Base-by-base conservation (phyloP, 75 land plant species). In the Pinus tabuliformis region DNA sequence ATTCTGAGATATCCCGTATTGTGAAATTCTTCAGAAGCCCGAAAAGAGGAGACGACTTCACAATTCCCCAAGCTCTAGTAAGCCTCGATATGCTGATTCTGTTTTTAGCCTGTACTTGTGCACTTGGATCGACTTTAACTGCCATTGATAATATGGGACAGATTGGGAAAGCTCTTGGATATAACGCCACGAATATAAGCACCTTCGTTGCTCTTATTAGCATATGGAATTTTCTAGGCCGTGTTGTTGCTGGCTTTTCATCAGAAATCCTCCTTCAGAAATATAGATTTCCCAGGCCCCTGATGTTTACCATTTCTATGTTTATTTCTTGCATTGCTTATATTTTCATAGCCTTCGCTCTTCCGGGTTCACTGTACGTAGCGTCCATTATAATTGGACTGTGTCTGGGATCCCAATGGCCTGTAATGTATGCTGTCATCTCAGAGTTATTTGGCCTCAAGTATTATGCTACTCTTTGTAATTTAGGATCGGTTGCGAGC, bases 361-460 rank as follows among this genome's bases (percentile, higher is more conserved):
- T 74, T 14, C 84, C 83, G 3, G 77, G 80, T 2, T 74, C 82
- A 7, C 68, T 90, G 64, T 90, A 87, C 62, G 73, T 83, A 5
- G 89, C 89, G 1, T 90, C 92, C 0, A 36, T 90, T 1, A 59
- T 90, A 17, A 83, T 83, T 4, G 92, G 92, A 37, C 78, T 88
- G 72, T 74, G 81, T 21, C 86, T 86, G 30, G 92, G 90, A 5
- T 87, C 89, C 1, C 87, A 85, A 62, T 76, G 82, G 78, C 80
- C 92, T 2, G 61, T 90, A 33, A 65, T 87, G 6, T 87, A 81
- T 74, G 84, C 85, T 22, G 81, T 87, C 57, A 85, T 87, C 17
- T 88, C 92, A 0, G 92, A 88, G 81, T 64, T 91, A 15, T 91
- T 91, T 63, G 90, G 92, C 17, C 82, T 91, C 3, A 91, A 91